Evolutionary conservation across 2,329 filamentous ascomycete genomes (phyloP).

Genomic region (Cordyceps javanica): DNA sequence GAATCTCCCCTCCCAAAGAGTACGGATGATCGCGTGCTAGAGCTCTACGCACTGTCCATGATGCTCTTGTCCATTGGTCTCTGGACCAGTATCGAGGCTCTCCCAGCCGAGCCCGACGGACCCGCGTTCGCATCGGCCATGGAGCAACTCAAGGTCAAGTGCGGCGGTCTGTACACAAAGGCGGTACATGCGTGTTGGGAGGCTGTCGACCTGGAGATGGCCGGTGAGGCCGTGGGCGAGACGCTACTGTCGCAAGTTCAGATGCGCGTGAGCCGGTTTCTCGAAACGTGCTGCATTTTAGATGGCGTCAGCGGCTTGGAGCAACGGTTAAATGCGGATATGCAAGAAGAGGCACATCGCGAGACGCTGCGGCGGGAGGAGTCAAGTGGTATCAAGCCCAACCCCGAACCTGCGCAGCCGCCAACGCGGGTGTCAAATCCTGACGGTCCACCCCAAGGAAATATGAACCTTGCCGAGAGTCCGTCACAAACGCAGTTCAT

Average conservation of each 20-base stretch:
- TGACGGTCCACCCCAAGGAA: not conserved
- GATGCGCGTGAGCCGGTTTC: constrained; percentile 48
- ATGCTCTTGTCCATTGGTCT: constrained; percentile 68
- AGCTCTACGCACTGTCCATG: constrained; percentile 69
- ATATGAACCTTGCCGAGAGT: not conserved
- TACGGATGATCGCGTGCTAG: constrained; percentile 52
- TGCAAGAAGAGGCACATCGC: constrained; percentile 22
- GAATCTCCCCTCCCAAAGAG: constrained; percentile 42
- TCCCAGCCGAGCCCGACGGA: constrained; percentile 36
- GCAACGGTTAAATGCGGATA: constrained; percentile 44
- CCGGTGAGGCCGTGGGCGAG: constrained; percentile 40
- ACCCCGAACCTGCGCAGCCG: not conserved
- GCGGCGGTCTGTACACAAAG: constrained; percentile 69
- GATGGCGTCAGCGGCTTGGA: constrained; percentile 54
- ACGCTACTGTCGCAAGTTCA: constrained; percentile 49
- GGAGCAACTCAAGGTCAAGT: constrained; percentile 58
- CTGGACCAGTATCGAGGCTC: constrained; percentile 60
- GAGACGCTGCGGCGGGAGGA: not conserved
- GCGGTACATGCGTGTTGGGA: constrained; percentile 66
- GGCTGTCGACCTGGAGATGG: constrained; percentile 59
- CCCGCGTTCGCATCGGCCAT: constrained; percentile 56
- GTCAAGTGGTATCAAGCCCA: not conserved
- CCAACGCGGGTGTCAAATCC: not conserved
- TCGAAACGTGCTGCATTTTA: constrained; percentile 55
- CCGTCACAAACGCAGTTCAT: not conserved